Evolutionary conservation across 2,329 filamentous ascomycete genomes (phyloP).

Genomic region (Aspergillus amoenus): DNA sequence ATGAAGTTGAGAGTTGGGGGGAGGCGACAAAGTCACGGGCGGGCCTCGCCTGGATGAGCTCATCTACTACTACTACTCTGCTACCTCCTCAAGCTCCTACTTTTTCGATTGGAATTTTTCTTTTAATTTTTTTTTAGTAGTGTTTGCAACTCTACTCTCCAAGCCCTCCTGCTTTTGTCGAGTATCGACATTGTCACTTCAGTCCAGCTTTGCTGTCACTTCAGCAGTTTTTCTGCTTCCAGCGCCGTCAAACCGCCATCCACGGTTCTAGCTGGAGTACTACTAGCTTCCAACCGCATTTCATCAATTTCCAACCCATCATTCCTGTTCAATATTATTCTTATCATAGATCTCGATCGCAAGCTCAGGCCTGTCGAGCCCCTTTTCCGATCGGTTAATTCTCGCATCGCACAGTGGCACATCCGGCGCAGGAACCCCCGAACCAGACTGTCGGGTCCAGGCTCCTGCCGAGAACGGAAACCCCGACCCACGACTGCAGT

Average conservation of each 20-base stretch:
- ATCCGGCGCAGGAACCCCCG: slow-evolving; percentile 29
- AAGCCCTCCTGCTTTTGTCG: background rate
- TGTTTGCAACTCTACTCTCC: background rate
- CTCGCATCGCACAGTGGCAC: background rate
- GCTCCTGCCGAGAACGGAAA: slow-evolving; percentile 6
- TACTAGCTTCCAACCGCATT: background rate
- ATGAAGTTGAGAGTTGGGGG: background rate
- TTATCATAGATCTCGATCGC: background rate
- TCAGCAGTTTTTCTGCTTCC: background rate
- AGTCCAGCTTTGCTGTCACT: background rate
- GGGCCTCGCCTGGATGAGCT: slow-evolving; percentile 13
- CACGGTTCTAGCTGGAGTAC: too few relatives aligned
- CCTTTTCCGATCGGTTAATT: background rate
- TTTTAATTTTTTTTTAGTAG: background rate
- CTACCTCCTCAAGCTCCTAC: background rate
- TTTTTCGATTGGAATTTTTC: background rate
- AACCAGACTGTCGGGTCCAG: slow-evolving; percentile 29
- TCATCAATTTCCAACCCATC: background rate
- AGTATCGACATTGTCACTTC: background rate
- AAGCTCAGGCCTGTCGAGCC: background rate
- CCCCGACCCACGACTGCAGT: background rate
- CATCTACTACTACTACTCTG: background rate
- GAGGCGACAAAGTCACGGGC: slow-evolving; percentile 14
- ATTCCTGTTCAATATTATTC: background rate
- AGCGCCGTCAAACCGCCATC: background rate